A percentile compares a stretch with the other conserved stretches of the same genome.
These are phyloP conservation scores for Amylocystis lapponica DNA, from an alignment of 768 basidiomycete species.

Conservation along the genomic window DNA sequence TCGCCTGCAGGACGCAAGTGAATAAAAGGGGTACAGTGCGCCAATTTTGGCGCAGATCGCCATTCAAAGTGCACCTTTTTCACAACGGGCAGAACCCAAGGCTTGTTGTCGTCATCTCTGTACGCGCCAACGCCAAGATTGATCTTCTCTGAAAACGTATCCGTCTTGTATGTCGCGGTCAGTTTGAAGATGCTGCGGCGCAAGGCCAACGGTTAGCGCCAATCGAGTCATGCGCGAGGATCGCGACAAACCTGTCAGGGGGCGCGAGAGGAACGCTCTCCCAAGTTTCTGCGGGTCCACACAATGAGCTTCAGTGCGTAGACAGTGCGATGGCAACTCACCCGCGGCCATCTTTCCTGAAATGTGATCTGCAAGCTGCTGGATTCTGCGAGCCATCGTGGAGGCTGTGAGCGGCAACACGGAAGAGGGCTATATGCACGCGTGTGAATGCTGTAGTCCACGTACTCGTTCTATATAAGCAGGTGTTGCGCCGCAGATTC, in stretches of 20 bases:
- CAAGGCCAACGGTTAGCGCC: slow-evolving; percentile 4
- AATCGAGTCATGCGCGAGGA: background rate
- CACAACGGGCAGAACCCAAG: slow-evolving; percentile 90
- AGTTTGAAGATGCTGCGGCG: slow-evolving; percentile 77
- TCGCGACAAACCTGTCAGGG: slow-evolving; percentile 63
- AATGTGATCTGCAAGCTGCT: slow-evolving; percentile 55
- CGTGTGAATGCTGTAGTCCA: too few relatives aligned
- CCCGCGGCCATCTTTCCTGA: slow-evolving; percentile 45
- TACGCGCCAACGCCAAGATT: slow-evolving; percentile 94
- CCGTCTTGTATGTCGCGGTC: slow-evolving; percentile 83
- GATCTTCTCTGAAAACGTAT: slow-evolving; percentile 70
- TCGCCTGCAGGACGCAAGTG: slow-evolving; percentile 52
- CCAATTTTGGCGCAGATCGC: background rate
- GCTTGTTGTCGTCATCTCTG: slow-evolving; percentile 79
- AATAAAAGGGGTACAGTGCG: slow-evolving; percentile 3
- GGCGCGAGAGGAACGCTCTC: slow-evolving; percentile 75
- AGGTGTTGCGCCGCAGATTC: too few relatives aligned
- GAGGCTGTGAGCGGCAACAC: too few relatives aligned
- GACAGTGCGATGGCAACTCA: slow-evolving; percentile 27
- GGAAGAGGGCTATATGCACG: too few relatives aligned
- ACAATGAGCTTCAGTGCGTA: slow-evolving; percentile 1
- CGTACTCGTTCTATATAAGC: too few relatives aligned
- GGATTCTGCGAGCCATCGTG: slow-evolving; percentile 39
- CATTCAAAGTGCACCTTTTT: slow-evolving; percentile 54
- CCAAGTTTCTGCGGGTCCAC: slow-evolving; percentile 61